Base-by-base conservation (phyloP, 2,329 filamentous ascomycete species). In the Monosporascus sp. region DNA sequence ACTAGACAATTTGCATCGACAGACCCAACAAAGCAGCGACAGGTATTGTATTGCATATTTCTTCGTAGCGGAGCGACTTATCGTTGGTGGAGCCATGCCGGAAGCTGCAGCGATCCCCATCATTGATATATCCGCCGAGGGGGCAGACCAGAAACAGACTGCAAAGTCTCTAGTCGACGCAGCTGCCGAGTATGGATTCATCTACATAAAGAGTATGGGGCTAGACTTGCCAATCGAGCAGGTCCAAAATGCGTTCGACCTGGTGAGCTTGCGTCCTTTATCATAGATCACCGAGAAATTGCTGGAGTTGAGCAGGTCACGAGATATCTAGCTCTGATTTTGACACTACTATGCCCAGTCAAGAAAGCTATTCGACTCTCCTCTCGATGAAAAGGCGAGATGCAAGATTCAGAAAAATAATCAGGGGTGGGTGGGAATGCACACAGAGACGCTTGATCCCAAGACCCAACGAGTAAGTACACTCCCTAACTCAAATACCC, bases 381-480 rank as follows among this genome's bases (percentile, higher is more conserved):
- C 91, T 0, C 52, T 77, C 0, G 81, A 86, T 55, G 87, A 91
- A 59, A 97, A 96, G 70, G 74, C 84, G 55, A 74, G 76, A 64
- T 96, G 86, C 65, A 81, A 81, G 11, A 96, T 97, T 58, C 79
- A 84, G 62, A 84, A 84, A 27, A 79, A 94, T 75, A 97, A 97
- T 66, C 83, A 85, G 43, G 94, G 93, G 55, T 99, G 92, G 91
- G 83, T 88, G 1, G 85, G 84, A 17, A 92, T 96, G 88, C 88
- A 93, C 64, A 84, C 84, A 14, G 93, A 99, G 73, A 93, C 87
- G 0, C 75, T 97, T 11, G 93, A 97, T 68, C 91, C 92, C 3
- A 84, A 85, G 61, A 84, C 85, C 52, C 91, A 97, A 70, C 84
- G 85, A 70, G 89, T 88, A 77, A 64, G 73, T 68, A 8, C 22